Base-by-base conservation (phyloP, 2,329 filamentous ascomycete species). In the Fusarium poae region DNA sequence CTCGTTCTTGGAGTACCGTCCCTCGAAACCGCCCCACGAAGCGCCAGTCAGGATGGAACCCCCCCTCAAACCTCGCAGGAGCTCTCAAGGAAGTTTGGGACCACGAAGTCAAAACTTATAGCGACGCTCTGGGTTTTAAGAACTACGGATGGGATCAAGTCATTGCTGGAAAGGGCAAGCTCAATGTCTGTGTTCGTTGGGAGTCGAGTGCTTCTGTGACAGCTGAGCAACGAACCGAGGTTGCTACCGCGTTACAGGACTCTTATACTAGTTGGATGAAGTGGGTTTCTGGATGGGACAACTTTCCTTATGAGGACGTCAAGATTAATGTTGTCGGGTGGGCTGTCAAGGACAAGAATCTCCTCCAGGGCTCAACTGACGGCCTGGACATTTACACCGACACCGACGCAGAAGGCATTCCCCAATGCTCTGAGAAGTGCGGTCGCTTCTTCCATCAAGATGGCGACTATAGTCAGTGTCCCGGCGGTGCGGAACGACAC, bases 361-460 rank as follows among this genome's bases (percentile, higher is more conserved):
- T 80, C 18, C 76, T 82, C 21, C 64, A 82, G 67, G 82, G 81
- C 8, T 77, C 76, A 43, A 77, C 76, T 1, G 75, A 71, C 9
- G 76, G 76, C 16, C 76, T 81, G 40, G 73, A 81, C 49, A 77
- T 83, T 48, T 83, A 84, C 73, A 83, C 80, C 6, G 77, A 78
- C 39, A 75, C 63, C 9, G 81, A 84, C 56, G 52, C 49, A 3
- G 79, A 75, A 0, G 82, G 81, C 2, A 75, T 79, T 21, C 81
- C 82, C 1, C 76, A 83, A 72, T 84, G 82, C 64, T 65, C 72
- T 3, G 70, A 73, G 42, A 67, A 74, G 9, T 84, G 82, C 60
- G 81, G 81, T 18, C 77, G 81, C 29, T 82, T 82, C 75, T 83
- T 82, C 76, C 78, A 84, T 71, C 78, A 80, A 66, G 73, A 82